Evolutionary conservation across 257 asterid species (phyloP).

Genomic region (Lantana camara): DNA sequence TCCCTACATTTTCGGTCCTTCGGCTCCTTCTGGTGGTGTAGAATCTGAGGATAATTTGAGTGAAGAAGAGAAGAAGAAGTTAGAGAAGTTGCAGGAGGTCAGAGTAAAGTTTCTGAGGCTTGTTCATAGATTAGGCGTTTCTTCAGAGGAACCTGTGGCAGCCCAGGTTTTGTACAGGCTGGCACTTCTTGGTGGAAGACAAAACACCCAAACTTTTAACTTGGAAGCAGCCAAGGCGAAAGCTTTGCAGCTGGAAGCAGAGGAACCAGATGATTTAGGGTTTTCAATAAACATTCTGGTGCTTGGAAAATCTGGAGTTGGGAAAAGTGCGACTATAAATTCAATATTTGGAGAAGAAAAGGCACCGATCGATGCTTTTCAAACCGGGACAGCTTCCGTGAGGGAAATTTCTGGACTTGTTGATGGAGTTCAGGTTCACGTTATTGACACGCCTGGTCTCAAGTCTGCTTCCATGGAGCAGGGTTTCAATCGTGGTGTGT

Average conservation of each 20-base stretch:
- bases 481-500: slow-evolving; percentile 50
- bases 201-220: slow-evolving; percentile 59
- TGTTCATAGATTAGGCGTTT: slow-evolving; percentile 59
- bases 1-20: slow-evolving; percentile 52
- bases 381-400: slow-evolving; percentile 60
- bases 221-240: slow-evolving; percentile 58
- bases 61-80: slow-evolving; percentile 70
- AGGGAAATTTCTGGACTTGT: slow-evolving; percentile 56
- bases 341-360: slow-evolving; percentile 80
- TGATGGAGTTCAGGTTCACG: slow-evolving; percentile 64
- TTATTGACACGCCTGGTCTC: slow-evolving; percentile 79
- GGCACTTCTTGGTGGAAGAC: slow-evolving; percentile 83
- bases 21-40: slow-evolving; percentile 43
- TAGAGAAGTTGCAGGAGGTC: slow-evolving; percentile 60
- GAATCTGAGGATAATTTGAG: slow-evolving; percentile 66
- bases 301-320: slow-evolving; percentile 82
- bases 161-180: slow-evolving; percentile 83
- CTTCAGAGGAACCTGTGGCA: slow-evolving; percentile 70
- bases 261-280: slow-evolving; percentile 46
- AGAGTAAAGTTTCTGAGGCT: slow-evolving; percentile 75
- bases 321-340: slow-evolving; percentile 75
- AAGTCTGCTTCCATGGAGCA: slow-evolving; percentile 64
- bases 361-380: slow-evolving; percentile 70
- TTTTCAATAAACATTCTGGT: slow-evolving; percentile 66
- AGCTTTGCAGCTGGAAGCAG: slow-evolving; percentile 65